phyloP scores from a whole-genome alignment of 179 eudicot genomes.

The Pouteria campechiana region DNA sequence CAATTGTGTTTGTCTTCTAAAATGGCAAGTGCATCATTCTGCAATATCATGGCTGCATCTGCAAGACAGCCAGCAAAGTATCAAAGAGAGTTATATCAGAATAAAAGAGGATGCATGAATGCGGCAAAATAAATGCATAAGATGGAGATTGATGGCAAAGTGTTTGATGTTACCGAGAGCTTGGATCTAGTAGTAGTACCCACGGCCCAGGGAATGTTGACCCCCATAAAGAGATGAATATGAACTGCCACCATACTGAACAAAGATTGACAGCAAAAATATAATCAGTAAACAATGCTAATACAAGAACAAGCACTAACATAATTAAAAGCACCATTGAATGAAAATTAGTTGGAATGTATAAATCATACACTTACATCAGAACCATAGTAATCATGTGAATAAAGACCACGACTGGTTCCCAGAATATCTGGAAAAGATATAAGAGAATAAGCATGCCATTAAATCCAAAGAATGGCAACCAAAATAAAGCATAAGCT shows the following conservation, averaged over 20 bases:
- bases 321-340: too few relatives aligned
- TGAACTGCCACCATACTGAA: conserved; percentile 52
- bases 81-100: too few relatives aligned
- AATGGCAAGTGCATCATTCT: too few relatives aligned
- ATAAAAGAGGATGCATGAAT: too few relatives aligned
- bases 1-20: too few relatives aligned
- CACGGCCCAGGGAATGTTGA: conserved; percentile 58
- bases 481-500: neutral
- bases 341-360: too few relatives aligned
- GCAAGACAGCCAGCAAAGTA: too few relatives aligned
- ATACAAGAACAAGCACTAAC: conserved; percentile 1
- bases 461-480: neutral
- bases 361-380: conserved; percentile 36
- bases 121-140: too few relatives aligned
- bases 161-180: conserved; percentile 10
- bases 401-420: conserved; percentile 31
- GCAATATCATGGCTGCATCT: too few relatives aligned
- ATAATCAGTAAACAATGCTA: neutral
- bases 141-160: neutral
- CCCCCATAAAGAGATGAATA: conserved; percentile 39
- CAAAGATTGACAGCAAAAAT: neutral
- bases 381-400: conserved; percentile 65
- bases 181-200: conserved; percentile 41
- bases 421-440: conserved; percentile 32
- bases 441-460: neutral